phyloP scores from a whole-genome alignment of 495 filamentous ascomycete species.

The Xanthoparmelia taractica region DNA sequence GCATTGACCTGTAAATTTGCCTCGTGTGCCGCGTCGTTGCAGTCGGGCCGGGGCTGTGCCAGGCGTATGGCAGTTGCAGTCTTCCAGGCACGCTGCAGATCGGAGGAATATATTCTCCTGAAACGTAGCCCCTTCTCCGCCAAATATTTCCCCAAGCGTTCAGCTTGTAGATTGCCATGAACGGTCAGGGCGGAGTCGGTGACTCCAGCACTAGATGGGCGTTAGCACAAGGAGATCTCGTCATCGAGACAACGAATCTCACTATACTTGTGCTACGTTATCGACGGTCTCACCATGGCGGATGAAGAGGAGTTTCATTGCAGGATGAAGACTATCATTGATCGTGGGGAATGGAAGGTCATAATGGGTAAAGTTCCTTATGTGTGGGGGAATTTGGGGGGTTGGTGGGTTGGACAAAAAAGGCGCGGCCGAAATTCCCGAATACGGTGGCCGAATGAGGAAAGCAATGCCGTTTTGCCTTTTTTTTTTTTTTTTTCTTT shows the following conservation, averaged over 20 bases:
- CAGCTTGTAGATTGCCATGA: constrained; percentile 71
- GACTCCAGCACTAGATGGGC: constrained; percentile 58
- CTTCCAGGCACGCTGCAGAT: constrained; percentile 61
- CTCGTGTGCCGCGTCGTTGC: constrained; percentile 15
- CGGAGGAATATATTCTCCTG: constrained; percentile 67
- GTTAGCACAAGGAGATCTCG: constrained; percentile 13
- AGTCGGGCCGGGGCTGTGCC: constrained; percentile 31
- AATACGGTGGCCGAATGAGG: not conserved
- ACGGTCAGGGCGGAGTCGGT: constrained; percentile 73
- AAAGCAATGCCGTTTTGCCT: too few species aligned
- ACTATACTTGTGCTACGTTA: constrained; percentile 74
- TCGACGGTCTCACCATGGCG: constrained; percentile 85
- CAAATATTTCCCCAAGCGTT: constrained; percentile 54
- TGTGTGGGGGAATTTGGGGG: not conserved
- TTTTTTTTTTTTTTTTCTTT: too few species aligned
- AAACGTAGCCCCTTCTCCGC: constrained; percentile 41
- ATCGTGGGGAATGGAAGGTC: not conserved
- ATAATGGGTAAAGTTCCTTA: not conserved
- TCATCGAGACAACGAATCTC: constrained; percentile 26
- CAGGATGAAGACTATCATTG: not conserved
- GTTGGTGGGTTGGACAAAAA: not conserved
- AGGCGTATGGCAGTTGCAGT: constrained; percentile 60
- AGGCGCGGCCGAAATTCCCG: not conserved
- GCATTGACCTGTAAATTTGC: constrained; percentile 36
- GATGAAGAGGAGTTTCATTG: constrained; percentile 68